Evolutionary conservation across 148 eudicot genomes (phyloP).

Genomic region (Nepenthes gracilis): DNA sequence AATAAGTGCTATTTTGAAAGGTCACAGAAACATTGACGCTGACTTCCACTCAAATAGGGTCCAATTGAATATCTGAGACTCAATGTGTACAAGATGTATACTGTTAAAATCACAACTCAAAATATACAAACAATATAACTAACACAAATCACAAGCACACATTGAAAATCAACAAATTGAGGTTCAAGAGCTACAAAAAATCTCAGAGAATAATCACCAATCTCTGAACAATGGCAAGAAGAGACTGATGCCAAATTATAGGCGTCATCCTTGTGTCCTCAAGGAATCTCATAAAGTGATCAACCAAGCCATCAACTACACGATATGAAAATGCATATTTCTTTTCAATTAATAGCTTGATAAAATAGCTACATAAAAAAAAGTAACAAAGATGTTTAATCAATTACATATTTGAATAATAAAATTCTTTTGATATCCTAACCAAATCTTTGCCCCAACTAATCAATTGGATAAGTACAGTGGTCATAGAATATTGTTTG

Average conservation of each 20-base stretch:
- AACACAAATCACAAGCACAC: neutral
- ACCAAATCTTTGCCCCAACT: too few species aligned
- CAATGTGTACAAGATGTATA: neutral
- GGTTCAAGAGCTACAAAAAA: neutral
- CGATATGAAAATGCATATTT: constrained; percentile 84
- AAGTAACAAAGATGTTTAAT: neutral
- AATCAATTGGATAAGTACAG: too few species aligned
- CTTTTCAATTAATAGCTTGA: constrained; percentile 84
- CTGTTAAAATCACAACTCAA: neutral
- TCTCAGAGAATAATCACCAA: constrained; percentile 13
- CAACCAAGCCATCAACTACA: constrained; percentile 84
- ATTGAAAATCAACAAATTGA: neutral
- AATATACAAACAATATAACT: neutral
- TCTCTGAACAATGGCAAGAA: constrained; percentile 88
- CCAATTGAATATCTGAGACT: too few species aligned
- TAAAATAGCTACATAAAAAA: constrained; percentile 37
- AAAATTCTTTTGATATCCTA: too few species aligned
- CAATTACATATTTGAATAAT: neutral
- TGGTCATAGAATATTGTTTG: too few species aligned
- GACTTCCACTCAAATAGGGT: too few species aligned
- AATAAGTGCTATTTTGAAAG: too few species aligned
- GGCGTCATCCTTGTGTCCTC: constrained; percentile 85
- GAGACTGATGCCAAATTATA: constrained; percentile 95
- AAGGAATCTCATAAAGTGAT: constrained; percentile 69
- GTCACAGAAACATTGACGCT: too few species aligned